Evolutionary conservation across 192 early-diverging fungal species (phyloP).

Genomic region (Allomyces macrogynus): DNA sequence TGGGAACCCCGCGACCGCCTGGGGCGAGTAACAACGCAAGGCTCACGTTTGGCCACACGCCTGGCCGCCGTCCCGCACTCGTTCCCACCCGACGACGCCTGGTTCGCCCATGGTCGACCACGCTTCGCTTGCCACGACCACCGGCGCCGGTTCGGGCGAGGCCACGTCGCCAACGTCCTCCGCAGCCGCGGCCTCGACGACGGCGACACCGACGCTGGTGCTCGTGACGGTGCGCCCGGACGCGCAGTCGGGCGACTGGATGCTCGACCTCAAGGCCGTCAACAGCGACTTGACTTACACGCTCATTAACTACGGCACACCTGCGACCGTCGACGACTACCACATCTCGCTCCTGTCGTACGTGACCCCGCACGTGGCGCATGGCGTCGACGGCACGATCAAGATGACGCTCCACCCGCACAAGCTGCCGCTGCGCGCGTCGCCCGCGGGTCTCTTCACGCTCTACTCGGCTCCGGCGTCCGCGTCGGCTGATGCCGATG

Average conservation of each 20-base stretch:
- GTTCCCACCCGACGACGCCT: no score
- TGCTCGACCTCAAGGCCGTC: background rate
- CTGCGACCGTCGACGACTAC: background rate
- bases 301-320: background rate
- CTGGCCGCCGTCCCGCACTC: no score
- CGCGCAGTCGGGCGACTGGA: background rate
- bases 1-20: no score
- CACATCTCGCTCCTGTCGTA: background rate
- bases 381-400: background rate
- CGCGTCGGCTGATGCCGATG: no score
- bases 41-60: no score
- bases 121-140: no score
- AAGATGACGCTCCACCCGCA: background rate
- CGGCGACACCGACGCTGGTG: background rate
- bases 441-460: background rate
- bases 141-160: background rate
- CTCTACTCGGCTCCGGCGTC: background rate
- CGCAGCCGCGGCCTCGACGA: background rate
- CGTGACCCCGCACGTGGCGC: background rate
- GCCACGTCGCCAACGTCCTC: background rate
- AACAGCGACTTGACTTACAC: background rate
- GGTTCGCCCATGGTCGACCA: no score
- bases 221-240: background rate
- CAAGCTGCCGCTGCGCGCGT: background rate
- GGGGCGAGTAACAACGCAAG: no score